phyloP scores from a whole-genome alignment of 2,329 filamentous ascomycete species.

The Sporothrix protearum region DNA sequence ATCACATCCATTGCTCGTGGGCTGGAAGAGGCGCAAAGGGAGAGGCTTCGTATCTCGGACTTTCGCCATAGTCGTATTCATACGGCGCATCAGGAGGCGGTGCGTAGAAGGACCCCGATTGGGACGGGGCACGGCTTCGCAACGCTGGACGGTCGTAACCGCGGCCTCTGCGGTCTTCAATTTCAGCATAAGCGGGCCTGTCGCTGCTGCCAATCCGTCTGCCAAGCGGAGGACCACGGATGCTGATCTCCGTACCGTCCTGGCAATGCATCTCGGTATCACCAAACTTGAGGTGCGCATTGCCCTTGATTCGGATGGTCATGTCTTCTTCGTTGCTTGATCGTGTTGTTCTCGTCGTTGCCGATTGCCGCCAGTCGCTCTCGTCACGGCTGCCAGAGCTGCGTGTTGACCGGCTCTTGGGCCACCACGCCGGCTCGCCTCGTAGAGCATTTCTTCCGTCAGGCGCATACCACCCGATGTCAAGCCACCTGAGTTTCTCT shows the following conservation, averaged over 20 bases:
- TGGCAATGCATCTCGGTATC: slow-evolving; percentile 57
- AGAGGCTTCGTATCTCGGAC: slow-evolving; percentile 20
- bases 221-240: slow-evolving; percentile 35
- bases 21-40: slow-evolving; percentile 19
- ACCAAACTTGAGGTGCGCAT: slow-evolving; percentile 54
- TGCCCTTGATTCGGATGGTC: slow-evolving; percentile 58
- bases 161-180: slow-evolving; percentile 48
- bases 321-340: slow-evolving; percentile 57
- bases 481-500: slow-evolving; percentile 46
- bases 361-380: slow-evolving; percentile 60
- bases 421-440: slow-evolving; percentile 46
- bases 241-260: slow-evolving; percentile 59
- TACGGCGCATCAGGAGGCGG: slow-evolving; percentile 29
- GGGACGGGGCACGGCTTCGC: slow-evolving; percentile 48
- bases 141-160: slow-evolving; percentile 44
- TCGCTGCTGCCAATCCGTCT: slow-evolving; percentile 42
- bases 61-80: slow-evolving; percentile 29
- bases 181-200: slow-evolving; percentile 47
- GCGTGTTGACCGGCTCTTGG: slow-evolving; percentile 55
- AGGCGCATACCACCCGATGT: slow-evolving; percentile 41
- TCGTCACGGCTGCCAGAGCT: slow-evolving; percentile 61
- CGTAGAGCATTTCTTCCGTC: slow-evolving; percentile 55
- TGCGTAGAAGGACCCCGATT: slow-evolving; percentile 44
- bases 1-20: background rate
- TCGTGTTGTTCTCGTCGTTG: slow-evolving; percentile 58